Evolutionary conservation across 495 filamentous ascomycete genomes (phyloP), one percentile per base, ranked within the genome.

Genomic region (Pseudomonodictys pantanalensis): DNA sequence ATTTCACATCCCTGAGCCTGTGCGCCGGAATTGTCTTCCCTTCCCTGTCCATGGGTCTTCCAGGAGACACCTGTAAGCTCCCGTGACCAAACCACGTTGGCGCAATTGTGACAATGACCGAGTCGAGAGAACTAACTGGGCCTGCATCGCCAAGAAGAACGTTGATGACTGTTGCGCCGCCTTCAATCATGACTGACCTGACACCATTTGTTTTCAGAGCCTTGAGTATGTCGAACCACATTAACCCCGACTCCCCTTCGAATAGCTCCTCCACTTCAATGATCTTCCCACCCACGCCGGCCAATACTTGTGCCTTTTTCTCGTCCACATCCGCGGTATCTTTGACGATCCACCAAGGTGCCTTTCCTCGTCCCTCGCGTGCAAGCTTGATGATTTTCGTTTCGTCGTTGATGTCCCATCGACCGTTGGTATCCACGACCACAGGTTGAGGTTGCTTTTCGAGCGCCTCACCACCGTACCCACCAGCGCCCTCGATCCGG

Each of bases 181-280:
- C 91, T 72, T 96, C 91, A 35, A 96, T 78, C 91, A 95, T 96
- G 25, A 96, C 79, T 64, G 89, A 92, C 23, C 79, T 76, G 54
- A 95, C 74, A 0, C 86, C 86, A 56, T 87, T 77, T 7, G 72
- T 72, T 45, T 71, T 72, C 12, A 92, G 67, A 20, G 75, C 76
- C 32, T 72, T 69, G 10, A 93, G 71, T 22, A 95, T 77, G 35
- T 75, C 75, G 41, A 73, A 73, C 90, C 90, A 95, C 4, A 74
- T 68, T 30, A 85, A 60, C 22, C 25, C 7, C 15, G 32, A 28
- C 25, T 33, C 23, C 28, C 28, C 26, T 35, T 58, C 60, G 7
- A 42, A 41, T 76, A 58, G 2, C 71, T 28, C 9, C n/a, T n/a
- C n/a, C n/a, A 64, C 70, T 29, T 79, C 75, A 32, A 79, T 69